Evolutionary conservation across 31 red algal species (phyloP).

Genomic region (Pterothamnion heteromorphum): DNA sequence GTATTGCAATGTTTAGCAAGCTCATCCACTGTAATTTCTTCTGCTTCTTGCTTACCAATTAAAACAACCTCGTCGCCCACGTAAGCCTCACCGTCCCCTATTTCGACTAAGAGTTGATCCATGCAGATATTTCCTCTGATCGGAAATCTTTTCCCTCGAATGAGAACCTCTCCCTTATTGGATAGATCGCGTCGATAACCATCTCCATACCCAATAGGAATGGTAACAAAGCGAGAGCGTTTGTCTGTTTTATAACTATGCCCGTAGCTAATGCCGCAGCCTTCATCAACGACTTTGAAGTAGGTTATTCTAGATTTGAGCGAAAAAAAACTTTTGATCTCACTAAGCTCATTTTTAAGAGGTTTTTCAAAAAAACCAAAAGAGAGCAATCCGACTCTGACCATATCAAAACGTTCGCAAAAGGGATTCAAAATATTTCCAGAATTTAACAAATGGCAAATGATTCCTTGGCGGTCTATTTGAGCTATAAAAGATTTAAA

Average conservation of each 20-base stretch:
- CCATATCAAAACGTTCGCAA: not conserved
- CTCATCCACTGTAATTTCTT: not conserved
- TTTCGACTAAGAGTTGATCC: slow-evolving; percentile 11
- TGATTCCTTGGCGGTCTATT: not conserved
- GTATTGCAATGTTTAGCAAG: not conserved
- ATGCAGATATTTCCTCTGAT: not conserved
- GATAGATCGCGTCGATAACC: not conserved
- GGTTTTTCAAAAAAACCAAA: not conserved
- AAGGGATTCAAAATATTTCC: not conserved
- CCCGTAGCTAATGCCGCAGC: not conserved
- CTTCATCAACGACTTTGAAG: not conserved
- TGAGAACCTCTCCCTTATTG: slow-evolving; percentile 1
- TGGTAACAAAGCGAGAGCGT: not conserved
- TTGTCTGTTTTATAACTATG: not conserved
- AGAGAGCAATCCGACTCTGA: not conserved
- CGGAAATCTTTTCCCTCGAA: not conserved
- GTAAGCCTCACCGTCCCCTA: not conserved
- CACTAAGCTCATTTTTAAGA: not conserved
- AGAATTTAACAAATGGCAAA: not conserved
- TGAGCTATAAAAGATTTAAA: not conserved
- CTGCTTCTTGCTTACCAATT: not conserved
- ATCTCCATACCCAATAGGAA: slow-evolving; percentile 20
- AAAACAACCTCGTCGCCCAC: slow-evolving; percentile 8
- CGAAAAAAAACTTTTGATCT: not conserved
- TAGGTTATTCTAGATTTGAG: not conserved